phyloP scores from a whole-genome alignment of 2,329 filamentous ascomycete species.

The Lasiodiplodia sp. region DNA sequence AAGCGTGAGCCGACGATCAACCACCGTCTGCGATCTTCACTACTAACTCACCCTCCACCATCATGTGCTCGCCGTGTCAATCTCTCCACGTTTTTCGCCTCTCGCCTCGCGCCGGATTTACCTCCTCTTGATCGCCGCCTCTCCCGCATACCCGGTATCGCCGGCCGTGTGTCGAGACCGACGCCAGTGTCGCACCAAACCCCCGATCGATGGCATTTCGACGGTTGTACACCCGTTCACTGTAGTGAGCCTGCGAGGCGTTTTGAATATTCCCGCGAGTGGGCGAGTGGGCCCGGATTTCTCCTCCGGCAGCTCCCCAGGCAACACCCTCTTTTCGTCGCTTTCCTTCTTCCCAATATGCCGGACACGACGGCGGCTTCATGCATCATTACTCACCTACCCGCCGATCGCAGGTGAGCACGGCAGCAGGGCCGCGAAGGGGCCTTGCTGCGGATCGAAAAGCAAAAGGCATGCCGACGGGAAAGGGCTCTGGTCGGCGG shows the following conservation, averaged over 20 bases:
- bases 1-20: neutral
- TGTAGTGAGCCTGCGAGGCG: neutral
- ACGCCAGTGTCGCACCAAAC: neutral
- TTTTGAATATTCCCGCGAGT: neutral
- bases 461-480: neutral
- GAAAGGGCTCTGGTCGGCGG: neutral
- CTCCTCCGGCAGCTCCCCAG: neutral
- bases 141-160: neutral
- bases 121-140: neutral
- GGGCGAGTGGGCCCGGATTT: no score
- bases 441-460: neutral
- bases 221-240: no score
- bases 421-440: neutral
- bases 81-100: neutral
- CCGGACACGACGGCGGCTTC: neutral
- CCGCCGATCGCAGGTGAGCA: slow-evolving; percentile 7
- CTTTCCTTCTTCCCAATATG: neutral
- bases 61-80: neutral
- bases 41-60: neutral
- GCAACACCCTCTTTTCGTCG: neutral
- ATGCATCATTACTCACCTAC: slow-evolving; percentile 3
- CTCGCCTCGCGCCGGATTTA: neutral
- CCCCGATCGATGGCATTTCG: neutral
- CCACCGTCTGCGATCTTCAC: neutral
- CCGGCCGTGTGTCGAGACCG: neutral